These are phyloP conservation scores for Cyberlindnera xylosilytica DNA, from an alignment of 805 yeast genomes.

Conservation along the genomic window DNA sequence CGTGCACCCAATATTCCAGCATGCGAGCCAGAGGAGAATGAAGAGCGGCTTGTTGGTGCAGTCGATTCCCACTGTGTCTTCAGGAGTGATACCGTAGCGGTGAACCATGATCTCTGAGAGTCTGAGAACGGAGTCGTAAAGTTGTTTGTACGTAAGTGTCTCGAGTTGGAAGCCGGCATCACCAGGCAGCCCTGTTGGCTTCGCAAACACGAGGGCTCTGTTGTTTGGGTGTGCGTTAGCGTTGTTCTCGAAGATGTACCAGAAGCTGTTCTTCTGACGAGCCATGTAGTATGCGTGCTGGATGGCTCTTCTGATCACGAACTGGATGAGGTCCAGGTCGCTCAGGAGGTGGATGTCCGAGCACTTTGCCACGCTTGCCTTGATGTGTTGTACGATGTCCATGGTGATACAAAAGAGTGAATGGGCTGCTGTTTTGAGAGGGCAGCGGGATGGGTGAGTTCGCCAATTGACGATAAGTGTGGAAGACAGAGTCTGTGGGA, in stretches of 20 bases:
- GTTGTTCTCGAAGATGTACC: constrained; percentile 66
- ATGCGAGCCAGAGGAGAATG: constrained; percentile 74
- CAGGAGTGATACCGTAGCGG: constrained; percentile 60
- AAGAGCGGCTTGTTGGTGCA: constrained; percentile 83
- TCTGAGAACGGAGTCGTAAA: constrained; percentile 62
- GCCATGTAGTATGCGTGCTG: constrained; percentile 13
- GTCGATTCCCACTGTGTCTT: constrained; percentile 70
- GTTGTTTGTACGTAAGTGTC: constrained; percentile 61
- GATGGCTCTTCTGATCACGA: constrained; percentile 21
- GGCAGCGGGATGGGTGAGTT: too few relatives aligned
- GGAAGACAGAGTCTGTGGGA: too few relatives aligned
- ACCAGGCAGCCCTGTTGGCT: constrained; percentile 35
- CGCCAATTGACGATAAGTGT: too few relatives aligned
- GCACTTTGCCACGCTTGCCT: constrained; percentile 3
- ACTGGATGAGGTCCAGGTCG: constrained; percentile 20
- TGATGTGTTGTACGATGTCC: constrained; percentile 1
- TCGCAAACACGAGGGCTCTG: constrained; percentile 58
- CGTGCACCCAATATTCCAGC: constrained; percentile 88
- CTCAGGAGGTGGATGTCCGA: constrained; percentile 10
- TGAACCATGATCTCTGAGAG: constrained; percentile 61
- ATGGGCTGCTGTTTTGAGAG: too few relatives aligned
- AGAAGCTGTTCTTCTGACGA: constrained; percentile 40
- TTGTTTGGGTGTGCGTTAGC: constrained; percentile 47
- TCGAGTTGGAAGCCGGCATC: constrained; percentile 62
- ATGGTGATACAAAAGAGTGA: too few relatives aligned